Percentiles rank a stretch among this genome's conserved stretches.
Conservation (phyloP, 345 rosid genomes). For the Microcos paniculata region DNA sequence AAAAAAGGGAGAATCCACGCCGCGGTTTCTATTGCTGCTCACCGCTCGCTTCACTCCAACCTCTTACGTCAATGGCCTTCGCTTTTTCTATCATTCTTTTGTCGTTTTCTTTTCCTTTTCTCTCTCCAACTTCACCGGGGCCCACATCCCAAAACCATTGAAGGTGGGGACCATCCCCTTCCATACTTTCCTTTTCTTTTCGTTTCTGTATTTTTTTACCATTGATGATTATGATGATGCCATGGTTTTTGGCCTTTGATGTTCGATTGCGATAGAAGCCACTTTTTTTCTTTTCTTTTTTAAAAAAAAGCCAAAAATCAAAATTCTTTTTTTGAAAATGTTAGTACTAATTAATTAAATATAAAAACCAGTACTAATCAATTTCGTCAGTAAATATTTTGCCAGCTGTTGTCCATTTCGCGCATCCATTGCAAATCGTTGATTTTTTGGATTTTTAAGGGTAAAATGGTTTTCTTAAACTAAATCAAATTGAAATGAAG, state of each 20-base stretch:
- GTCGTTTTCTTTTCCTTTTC: background rate
- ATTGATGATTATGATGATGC: background rate
- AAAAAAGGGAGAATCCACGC: slow-evolving; percentile 13
- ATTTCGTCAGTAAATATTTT: background rate
- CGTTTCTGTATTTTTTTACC: background rate
- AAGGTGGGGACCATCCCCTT: slow-evolving; percentile 16
- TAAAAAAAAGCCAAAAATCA: background rate
- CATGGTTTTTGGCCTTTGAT: background rate
- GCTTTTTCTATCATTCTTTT: slow-evolving; percentile 12
- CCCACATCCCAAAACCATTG: slow-evolving; percentile 14
- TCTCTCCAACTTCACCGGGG: slow-evolving; percentile 13
- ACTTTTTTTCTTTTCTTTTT: background rate
- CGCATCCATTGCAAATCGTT: background rate
- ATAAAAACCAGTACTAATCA: too few relatives aligned
- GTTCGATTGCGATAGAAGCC: background rate
- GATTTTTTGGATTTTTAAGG: background rate
- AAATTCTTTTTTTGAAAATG: too few relatives aligned
- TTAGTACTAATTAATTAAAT: too few relatives aligned
- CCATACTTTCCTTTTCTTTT: background rate
- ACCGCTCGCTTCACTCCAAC: slow-evolving; percentile 15
- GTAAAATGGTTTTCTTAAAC: background rate
- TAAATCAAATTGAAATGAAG: too few relatives aligned
- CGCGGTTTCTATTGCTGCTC: slow-evolving; percentile 17
- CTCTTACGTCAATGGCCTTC: slow-evolving; percentile 17
- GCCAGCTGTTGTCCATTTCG: background rate